phyloP scores from a whole-genome alignment of 805 yeast genomes.

The Cyberlindnera mycetangii region DNA sequence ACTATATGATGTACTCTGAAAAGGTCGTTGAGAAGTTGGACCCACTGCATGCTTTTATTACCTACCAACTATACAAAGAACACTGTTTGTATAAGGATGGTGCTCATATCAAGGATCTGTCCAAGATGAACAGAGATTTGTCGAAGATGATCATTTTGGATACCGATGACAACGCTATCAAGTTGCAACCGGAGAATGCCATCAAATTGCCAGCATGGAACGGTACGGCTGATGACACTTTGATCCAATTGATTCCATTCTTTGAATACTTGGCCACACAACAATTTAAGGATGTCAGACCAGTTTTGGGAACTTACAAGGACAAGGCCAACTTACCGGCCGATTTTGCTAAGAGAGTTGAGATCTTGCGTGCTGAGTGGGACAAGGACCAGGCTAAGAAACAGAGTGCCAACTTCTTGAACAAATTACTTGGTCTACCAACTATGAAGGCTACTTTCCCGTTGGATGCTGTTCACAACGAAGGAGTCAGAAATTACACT shows the following conservation, averaged over 20 bases:
- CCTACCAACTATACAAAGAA: constrained; percentile 86
- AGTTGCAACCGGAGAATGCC: constrained; percentile 93
- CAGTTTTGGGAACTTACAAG: constrained; percentile 69
- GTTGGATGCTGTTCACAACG: constrained; percentile 83
- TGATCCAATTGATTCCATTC: constrained; percentile 83
- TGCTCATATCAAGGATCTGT: constrained; percentile 82
- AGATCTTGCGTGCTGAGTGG: constrained; percentile 69
- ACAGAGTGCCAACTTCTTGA: constrained; percentile 48
- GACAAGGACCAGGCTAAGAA: constrained; percentile 47
- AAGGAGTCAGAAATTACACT: constrained; percentile 86
- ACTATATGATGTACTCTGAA: constrained; percentile 82
- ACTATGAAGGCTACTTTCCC: constrained; percentile 52
- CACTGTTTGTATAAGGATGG: constrained; percentile 87
- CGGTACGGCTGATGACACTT: constrained; percentile 78
- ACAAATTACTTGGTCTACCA: constrained; percentile 64
- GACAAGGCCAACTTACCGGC: constrained; percentile 66
- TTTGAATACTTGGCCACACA: constrained; percentile 93
- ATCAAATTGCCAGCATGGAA: constrained; percentile 81
- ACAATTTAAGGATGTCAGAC: constrained; percentile 82
- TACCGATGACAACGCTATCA: constrained; percentile 64
- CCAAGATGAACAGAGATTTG: constrained; percentile 87
- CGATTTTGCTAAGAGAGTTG: constrained; percentile 81
- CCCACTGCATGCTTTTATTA: constrained; percentile 86
- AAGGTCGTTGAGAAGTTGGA: constrained; percentile 84
- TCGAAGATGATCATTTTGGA: constrained; percentile 79